Evolutionary conservation across 257 asterid genomes (phyloP).

Genomic region (Solanum infundibuliforme): DNA sequence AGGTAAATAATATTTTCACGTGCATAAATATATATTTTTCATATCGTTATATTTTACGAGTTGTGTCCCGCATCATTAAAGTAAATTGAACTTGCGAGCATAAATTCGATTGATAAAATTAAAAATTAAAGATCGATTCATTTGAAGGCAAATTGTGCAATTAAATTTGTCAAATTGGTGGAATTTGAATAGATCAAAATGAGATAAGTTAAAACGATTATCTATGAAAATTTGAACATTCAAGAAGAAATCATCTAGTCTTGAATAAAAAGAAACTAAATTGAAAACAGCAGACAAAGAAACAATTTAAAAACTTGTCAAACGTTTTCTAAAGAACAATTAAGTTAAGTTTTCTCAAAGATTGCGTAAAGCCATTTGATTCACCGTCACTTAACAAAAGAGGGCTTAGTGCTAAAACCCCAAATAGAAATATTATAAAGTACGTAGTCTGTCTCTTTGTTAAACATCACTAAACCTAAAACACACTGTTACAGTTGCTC

Average conservation of each 20-base stretch:
- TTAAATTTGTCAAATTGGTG: not conserved
- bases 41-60: not conserved
- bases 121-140: not conserved
- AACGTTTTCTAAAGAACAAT: not conserved
- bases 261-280: not conserved
- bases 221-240: not conserved
- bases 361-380: not conserved
- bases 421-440: not conserved
- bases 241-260: not conserved
- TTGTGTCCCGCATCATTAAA: not conserved
- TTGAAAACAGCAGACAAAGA: not conserved
- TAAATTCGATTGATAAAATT: not conserved
- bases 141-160: not conserved
- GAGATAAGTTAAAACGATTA: not conserved
- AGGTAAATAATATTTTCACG: not conserved
- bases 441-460: not conserved
- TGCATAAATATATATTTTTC: not conserved
- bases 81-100: not conserved
- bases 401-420: not conserved
- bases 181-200: not conserved
- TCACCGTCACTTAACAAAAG: not conserved
- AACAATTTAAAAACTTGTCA: not conserved
- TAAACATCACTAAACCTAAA: not conserved
- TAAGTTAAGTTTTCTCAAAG: not conserved
- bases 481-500: not conserved